Conservation (phyloP, 768 basidiomycete genomes). For the Kwoniella europaea region DNA sequence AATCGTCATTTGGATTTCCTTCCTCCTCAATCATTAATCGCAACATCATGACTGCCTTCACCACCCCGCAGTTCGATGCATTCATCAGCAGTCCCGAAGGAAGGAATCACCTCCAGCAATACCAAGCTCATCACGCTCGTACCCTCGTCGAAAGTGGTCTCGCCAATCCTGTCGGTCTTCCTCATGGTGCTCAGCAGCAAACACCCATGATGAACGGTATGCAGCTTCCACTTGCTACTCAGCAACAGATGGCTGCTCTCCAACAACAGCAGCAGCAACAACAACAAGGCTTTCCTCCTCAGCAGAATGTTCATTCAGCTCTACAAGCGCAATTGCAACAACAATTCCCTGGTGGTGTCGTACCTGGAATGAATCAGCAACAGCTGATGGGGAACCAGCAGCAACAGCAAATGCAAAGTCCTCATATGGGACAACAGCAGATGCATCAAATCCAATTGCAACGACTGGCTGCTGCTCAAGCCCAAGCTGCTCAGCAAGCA, state of each 20-base stretch:
- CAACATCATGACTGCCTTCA: not conserved
- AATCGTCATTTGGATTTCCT: not conserved
- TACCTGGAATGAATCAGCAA: conserved; percentile 18
- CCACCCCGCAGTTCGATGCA: conserved; percentile 34
- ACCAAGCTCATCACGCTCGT: conserved; percentile 37
- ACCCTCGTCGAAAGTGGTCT: conserved; percentile 29
- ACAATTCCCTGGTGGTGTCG: conserved; percentile 24
- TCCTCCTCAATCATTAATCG: not conserved
- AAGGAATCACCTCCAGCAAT: conserved; percentile 31
- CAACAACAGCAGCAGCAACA: conserved; percentile 42
- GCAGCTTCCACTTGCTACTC: conserved; percentile 32
- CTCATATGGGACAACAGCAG: conserved; percentile 22
- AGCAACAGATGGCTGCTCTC: conserved; percentile 37
- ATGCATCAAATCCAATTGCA: conserved; percentile 30
- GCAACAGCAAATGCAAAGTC: conserved; percentile 27
- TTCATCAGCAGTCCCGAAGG: conserved; percentile 41
- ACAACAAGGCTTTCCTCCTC: conserved; percentile 17
- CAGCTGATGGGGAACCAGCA: conserved; percentile 4
- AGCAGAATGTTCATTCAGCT: conserved; percentile 17
- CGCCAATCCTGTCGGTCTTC: conserved; percentile 24
- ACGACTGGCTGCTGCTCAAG: conserved; percentile 32
- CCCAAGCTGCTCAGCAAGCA: conserved; percentile 27
- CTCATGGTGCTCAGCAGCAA: conserved; percentile 19
- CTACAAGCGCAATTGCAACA: conserved; percentile 28
- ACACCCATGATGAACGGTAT: conserved; percentile 32